Conservation (phyloP, 805 yeast genomes). For the Saccharomycopsis amapae region DNA sequence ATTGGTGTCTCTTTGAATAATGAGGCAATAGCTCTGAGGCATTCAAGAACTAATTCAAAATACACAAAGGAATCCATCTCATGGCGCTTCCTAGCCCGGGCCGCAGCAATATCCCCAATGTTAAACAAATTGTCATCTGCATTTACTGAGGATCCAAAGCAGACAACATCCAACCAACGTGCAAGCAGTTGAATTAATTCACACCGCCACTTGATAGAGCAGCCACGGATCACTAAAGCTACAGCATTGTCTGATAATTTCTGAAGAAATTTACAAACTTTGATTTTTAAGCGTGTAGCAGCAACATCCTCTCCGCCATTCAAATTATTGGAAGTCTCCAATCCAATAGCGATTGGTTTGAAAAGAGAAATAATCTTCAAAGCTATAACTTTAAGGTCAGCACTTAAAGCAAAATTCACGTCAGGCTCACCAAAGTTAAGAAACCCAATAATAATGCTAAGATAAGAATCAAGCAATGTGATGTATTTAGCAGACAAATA, state of each 20-base stretch:
- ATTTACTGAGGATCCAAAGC: constrained; percentile 14
- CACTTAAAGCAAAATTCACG: constrained; percentile 10
- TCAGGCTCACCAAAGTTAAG: constrained; percentile 11
- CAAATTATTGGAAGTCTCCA: not conserved
- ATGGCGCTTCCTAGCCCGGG: not conserved
- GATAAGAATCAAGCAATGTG: constrained; percentile 12
- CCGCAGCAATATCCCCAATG: not conserved
- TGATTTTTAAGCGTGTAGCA: constrained; percentile 10
- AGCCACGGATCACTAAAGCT: constrained; percentile 9
- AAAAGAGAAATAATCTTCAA: constrained; percentile 7
- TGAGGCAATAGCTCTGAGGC: constrained; percentile 12
- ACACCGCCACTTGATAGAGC: constrained; percentile 13
- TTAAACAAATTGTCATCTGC: constrained; percentile 10
- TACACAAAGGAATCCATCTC: constrained; percentile 13
- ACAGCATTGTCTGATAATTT: constrained; percentile 12
- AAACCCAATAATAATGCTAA: constrained; percentile 16
- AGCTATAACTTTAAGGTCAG: constrained; percentile 11
- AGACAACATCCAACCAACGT: constrained; percentile 14
- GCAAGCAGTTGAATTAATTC: constrained; percentile 3
- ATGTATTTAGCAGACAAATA: constrained; percentile 5
- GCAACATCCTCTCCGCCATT: not conserved
- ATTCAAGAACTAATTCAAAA: constrained; percentile 17
- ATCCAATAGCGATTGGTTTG: constrained; percentile 1
- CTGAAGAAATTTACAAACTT: constrained; percentile 15
- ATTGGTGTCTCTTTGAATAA: constrained; percentile 16